These are phyloP conservation scores for Sicyos edulis DNA, from an alignment of 306 rosid species.

Conservation along the genomic window DNA sequence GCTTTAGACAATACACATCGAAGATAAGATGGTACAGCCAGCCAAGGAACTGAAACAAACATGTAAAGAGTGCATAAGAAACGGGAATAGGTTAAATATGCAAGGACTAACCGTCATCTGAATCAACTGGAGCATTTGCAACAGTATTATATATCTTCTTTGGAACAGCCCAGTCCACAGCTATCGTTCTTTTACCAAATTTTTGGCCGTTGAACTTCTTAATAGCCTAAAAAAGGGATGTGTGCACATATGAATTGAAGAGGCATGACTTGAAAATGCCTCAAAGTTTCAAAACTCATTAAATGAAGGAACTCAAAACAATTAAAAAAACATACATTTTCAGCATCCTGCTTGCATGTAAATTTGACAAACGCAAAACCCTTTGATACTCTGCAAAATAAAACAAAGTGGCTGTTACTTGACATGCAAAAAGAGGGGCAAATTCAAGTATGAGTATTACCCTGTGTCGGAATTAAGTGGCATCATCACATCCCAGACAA, in stretches of 20 bases:
- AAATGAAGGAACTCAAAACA: slow-evolving; percentile 19
- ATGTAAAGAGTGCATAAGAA: neutral
- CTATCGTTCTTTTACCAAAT: slow-evolving; percentile 65
- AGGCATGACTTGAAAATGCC: neutral
- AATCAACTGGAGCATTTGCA: slow-evolving; percentile 32
- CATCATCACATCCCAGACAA: slow-evolving; percentile 83
- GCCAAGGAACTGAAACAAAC: neutral
- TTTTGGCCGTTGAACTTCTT: slow-evolving; percentile 64
- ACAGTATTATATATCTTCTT: slow-evolving; percentile 64
- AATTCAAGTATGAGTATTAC: slow-evolving; percentile 28
- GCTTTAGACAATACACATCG: neutral
- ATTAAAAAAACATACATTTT: slow-evolving; percentile 45
- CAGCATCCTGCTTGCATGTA: slow-evolving; percentile 79
- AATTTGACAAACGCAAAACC: slow-evolving; percentile 94
- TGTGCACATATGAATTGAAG: neutral
- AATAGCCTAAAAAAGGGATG: slow-evolving; percentile 51
- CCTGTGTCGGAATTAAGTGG: slow-evolving; percentile 69
- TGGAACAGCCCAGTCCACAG: slow-evolving; percentile 96
- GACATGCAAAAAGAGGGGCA: neutral
- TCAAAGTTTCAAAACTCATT: slow-evolving; percentile 10
- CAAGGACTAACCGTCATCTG: slow-evolving; percentile 54
- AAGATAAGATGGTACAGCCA: slow-evolving; percentile 8
- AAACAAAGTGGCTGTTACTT: slow-evolving; percentile 18
- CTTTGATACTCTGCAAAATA: slow-evolving; percentile 64
- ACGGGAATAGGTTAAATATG: neutral